phyloP scores from a whole-genome alignment of 1,139 yeast species.

The Kodamaea suecica region DNA sequence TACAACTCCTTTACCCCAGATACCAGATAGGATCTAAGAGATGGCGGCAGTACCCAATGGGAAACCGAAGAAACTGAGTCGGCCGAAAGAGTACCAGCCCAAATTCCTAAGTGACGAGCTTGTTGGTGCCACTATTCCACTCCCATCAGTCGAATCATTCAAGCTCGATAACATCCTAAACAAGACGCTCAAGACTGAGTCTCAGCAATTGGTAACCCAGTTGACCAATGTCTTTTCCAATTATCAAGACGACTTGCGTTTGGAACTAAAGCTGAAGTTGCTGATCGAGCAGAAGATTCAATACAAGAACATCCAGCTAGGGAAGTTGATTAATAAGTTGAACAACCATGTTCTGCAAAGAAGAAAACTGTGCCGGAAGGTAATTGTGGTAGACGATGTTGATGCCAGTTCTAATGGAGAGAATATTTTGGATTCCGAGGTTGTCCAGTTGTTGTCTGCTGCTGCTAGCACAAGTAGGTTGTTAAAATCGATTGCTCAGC shows the following conservation, averaged over 20 bases:
- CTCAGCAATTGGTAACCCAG: slow-evolving; percentile 33
- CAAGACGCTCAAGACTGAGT: slow-evolving; percentile 29
- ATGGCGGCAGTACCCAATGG: neutral
- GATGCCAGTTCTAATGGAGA: slow-evolving; percentile 1
- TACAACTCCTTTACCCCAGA: neutral
- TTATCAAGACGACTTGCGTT: slow-evolving; percentile 42
- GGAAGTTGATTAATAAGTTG: slow-evolving; percentile 25
- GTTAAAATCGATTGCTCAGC: slow-evolving; percentile 5
- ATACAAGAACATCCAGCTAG: slow-evolving; percentile 33
- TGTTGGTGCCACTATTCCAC: slow-evolving; percentile 10
- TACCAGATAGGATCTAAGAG: neutral
- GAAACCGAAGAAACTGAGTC: slow-evolving; percentile 5
- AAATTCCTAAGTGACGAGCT: slow-evolving; percentile 8
- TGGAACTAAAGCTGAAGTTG: slow-evolving; percentile 33
- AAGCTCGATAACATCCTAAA: slow-evolving; percentile 35
- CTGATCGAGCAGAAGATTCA: slow-evolving; percentile 39
- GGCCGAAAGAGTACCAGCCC: slow-evolving; percentile 15
- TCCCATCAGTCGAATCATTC: slow-evolving; percentile 41
- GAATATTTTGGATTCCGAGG: slow-evolving; percentile 13
- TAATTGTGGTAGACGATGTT: slow-evolving; percentile 1
- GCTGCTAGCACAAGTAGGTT: slow-evolving; percentile 9
- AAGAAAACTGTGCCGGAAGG: slow-evolving; percentile 20
- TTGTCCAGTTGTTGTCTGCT: slow-evolving; percentile 12
- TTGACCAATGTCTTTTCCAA: slow-evolving; percentile 32
- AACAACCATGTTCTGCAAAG: slow-evolving; percentile 20